Base-by-base conservation (phyloP, 805 yeast species). In the Ogataea methylovora region DNA sequence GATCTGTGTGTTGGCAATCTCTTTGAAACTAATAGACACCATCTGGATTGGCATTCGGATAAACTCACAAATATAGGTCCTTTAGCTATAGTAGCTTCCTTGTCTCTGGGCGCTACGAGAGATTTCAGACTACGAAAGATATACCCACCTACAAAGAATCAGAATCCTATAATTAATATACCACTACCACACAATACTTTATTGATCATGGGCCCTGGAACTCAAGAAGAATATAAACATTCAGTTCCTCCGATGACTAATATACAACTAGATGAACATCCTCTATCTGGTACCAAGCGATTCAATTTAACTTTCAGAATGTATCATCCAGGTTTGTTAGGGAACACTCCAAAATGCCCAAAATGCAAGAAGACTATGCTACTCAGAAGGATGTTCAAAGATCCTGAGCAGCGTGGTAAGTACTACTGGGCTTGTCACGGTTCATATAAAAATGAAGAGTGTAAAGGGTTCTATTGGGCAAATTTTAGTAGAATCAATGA, bases 21-120 rank as follows among this genome's bases (percentile, higher is more conserved):
- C 34, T 84, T 75, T 52, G 69, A 66, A 6, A 56, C 60, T 5
- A 63, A 69, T 8, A 55, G 61, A 5, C 71, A 71, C 39, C 63
- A 74, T 39, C 65, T 83, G 22, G 86, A 80, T 32, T 82, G 79
- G 74, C 94, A 84, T 51, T 76, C 87, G 2, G 94, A 84, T 52
- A 69, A 83, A 37, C 52, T 84, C 41, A 77, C 85, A 0, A 66
- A 76, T 32, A 65, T 82, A 16, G 94, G 94, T 0, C 88, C 92
- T 0, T 71, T 77, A 37, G 76, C 83, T 5, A 65, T 65, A 25
- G 74, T 84, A 31, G 85, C 79, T 0, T 76, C 88, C 2, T 34
- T 82, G 3, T 74, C 84, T 3, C 48, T 84, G 8, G 94, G 94
- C 0, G 71, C 79, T 3, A 71, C 82, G 0, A 60, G 94, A 26